A percentile compares a stretch with the other conserved stretches of the same genome.
These are phyloP conservation scores for Ensete glaucum DNA, from an alignment of 176 grass and related monocot species.

Conservation along the genomic window DNA sequence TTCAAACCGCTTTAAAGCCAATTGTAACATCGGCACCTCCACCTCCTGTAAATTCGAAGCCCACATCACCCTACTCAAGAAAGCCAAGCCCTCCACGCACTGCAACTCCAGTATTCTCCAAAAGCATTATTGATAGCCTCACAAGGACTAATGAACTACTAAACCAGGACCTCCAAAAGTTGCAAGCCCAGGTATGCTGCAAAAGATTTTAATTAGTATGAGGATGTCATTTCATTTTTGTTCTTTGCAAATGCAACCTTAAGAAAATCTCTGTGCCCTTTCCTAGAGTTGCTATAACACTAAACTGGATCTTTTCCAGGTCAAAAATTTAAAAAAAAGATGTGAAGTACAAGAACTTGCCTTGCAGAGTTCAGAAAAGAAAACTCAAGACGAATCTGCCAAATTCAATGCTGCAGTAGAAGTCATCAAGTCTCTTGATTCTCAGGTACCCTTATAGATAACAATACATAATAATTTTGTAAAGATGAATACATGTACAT, in stretches of 20 bases:
- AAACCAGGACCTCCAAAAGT: slow-evolving; percentile 55
- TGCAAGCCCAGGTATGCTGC: slow-evolving; percentile 55
- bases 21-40: slow-evolving; percentile 45
- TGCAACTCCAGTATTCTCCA: slow-evolving; percentile 34
- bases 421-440: slow-evolving; percentile 56
- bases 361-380: slow-evolving; percentile 43
- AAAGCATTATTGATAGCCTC: slow-evolving; percentile 43
- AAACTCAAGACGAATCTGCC: slow-evolving; percentile 43
- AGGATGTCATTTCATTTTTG: not conserved
- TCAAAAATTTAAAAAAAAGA: slow-evolving; percentile 52
- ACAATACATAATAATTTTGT: not conserved
- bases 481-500: not conserved
- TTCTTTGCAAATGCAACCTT: slow-evolving; percentile 2
- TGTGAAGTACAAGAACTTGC: slow-evolving; percentile 52
- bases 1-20: slow-evolving; percentile 55
- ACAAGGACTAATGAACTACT: slow-evolving; percentile 50
- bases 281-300: not conserved
- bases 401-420: slow-evolving; percentile 45
- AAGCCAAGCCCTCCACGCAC: slow-evolving; percentile 34
- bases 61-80: slow-evolving; percentile 37
- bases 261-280: not conserved
- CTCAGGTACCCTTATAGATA: slow-evolving; percentile 39
- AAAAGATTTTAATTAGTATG: not conserved
- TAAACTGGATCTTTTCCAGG: slow-evolving; percentile 23
- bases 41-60: slow-evolving; percentile 30